Evolutionary conservation across 441 rosid species (phyloP), one percentile per base, ranked within the genome.

Genomic region (Aleurites moluccanus): DNA sequence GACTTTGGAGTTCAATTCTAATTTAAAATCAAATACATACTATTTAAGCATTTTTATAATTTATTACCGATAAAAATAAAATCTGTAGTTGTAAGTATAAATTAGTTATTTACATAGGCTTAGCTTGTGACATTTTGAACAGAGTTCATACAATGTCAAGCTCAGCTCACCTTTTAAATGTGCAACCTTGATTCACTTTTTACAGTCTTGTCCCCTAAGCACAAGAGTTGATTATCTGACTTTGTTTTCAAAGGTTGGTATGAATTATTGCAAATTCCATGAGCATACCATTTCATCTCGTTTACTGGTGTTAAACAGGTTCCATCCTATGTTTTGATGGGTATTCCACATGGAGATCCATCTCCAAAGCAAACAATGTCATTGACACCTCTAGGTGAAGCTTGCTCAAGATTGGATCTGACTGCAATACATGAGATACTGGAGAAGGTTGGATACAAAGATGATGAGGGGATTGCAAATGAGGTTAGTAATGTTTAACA

Each of bases 361-460:
- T 80, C 89, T 72, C 72, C 90, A 61, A 81, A 84, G 80, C 86
- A 87, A 82, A 77, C 82, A 35, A 60, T 87, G 25, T 74, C 72
- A 18, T 75, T 92, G 74, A 89, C 95, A 6, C 98, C 98, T 76
- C 81, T 95, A 1, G 98, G 94, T 0, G 99, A 95, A 67, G 99
- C 99, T 77, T 93, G 95, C 84, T 88, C 89, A 11, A 88, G 93
- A 80, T 69, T 88, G 81, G 99, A 95, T 80, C 87, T 95, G 73
- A 89, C 96, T 28, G 97, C 97, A 2, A 90, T 95, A 76, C 95
- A 91, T 73, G 95, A 90, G 82, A 85, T 95, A 73, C 84, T 95
- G 20, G 98, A 95, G 78, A 88, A 89, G 79, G 71, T 79, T 47
- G 98, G 99, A 75, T 95, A 93, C 82, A 90, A 88, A 74, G 97